phyloP scores from a whole-genome alignment of 1,139 yeast species.

The Pichia sp. region DNA sequence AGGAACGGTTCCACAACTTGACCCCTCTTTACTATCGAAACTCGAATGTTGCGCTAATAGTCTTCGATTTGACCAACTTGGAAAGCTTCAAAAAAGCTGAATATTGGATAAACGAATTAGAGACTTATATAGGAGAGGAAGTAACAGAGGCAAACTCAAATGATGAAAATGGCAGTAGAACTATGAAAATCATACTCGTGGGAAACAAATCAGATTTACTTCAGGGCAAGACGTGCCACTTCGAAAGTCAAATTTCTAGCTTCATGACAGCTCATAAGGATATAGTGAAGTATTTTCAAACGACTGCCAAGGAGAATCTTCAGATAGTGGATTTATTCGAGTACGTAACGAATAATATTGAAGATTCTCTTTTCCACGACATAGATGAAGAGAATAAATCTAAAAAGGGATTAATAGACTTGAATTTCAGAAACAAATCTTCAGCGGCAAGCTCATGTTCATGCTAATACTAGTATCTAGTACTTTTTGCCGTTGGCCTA shows the following conservation, averaged over 20 bases:
- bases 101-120: slow-evolving; percentile 54
- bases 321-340: slow-evolving; percentile 45
- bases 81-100: slow-evolving; percentile 50
- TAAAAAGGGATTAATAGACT: slow-evolving; percentile 26
- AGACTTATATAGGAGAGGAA: slow-evolving; percentile 33
- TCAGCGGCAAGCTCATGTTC: slow-evolving; percentile 16
- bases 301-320: slow-evolving; percentile 48
- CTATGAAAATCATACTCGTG: slow-evolving; percentile 43
- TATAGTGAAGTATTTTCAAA: slow-evolving; percentile 31
- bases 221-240: slow-evolving; percentile 20
- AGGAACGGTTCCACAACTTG: slow-evolving; percentile 80
- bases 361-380: slow-evolving; percentile 31
- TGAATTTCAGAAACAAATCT: slow-evolving; percentile 17
- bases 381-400: slow-evolving; percentile 19
- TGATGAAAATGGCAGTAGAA: not conserved
- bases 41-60: slow-evolving; percentile 83
- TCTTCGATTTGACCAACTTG: slow-evolving; percentile 56
- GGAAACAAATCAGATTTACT: slow-evolving; percentile 43
- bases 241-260: slow-evolving; percentile 20
- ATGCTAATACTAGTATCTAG: slow-evolving; percentile 5
- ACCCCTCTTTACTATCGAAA: slow-evolving; percentile 92
- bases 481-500: not conserved
- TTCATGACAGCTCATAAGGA: slow-evolving; percentile 21
- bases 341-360: slow-evolving; percentile 39
- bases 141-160: slow-evolving; percentile 4